Percentiles rank a stretch among this genome's conserved stretches.
phyloP scores from a whole-genome alignment of 2,329 filamentous ascomycete species.

The Tolypocladium cylindrosporum region DNA sequence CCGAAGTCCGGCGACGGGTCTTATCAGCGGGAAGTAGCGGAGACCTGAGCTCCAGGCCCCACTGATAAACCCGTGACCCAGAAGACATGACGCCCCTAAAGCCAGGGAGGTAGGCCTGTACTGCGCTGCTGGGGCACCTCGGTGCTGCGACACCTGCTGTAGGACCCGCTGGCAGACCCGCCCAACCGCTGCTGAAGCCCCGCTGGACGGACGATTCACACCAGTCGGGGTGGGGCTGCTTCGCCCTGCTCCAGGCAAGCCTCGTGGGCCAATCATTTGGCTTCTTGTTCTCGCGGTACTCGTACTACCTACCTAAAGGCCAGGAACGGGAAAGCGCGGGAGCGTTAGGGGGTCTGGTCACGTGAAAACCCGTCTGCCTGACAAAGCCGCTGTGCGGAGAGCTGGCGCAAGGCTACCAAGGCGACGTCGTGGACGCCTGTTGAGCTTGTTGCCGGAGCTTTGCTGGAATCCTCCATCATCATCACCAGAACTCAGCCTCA shows the following conservation, averaged over 20 bases:
- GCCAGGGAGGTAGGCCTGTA: background rate
- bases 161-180: background rate
- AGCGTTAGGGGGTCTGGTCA: background rate
- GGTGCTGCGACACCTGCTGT: background rate
- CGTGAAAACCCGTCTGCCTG: background rate
- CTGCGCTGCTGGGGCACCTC: background rate
- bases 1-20: background rate
- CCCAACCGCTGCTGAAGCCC: background rate
- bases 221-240: background rate
- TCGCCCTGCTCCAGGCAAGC: background rate
- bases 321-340: background rate
- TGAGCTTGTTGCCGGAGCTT: background rate
- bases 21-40: slow-evolving; percentile 14
- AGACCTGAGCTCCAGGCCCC: slow-evolving; percentile 1
- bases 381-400: background rate
- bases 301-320: no score
- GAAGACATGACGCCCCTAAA: background rate
- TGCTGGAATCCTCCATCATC: background rate
- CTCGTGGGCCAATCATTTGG: background rate
- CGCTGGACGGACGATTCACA: background rate
- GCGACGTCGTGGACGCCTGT: background rate
- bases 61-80: background rate
- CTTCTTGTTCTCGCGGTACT: background rate
- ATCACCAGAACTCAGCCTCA: background rate
- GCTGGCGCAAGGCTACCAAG: background rate